Evolutionary conservation across 2,329 filamentous ascomycete genomes (phyloP).

Genomic region (Arthroderma sp.): DNA sequence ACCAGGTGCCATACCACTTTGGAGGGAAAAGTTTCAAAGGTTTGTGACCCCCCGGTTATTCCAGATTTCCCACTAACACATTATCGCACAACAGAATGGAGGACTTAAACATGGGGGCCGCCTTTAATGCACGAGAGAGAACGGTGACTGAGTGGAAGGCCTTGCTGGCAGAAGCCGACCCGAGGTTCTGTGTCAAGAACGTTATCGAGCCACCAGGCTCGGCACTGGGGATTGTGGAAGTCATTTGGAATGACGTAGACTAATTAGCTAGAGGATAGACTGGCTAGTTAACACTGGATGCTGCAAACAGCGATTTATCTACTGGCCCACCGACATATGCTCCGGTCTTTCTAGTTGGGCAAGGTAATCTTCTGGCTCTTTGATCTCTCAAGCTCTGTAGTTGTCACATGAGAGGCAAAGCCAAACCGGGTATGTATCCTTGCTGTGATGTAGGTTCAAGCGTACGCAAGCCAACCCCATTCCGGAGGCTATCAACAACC

Average conservation of each 20-base stretch:
- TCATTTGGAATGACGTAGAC: background rate
- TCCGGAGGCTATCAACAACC: too few species aligned
- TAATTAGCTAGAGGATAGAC: too few species aligned
- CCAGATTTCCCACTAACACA: conserved; percentile 9
- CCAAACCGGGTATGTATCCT: too few species aligned
- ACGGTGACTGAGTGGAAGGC: conserved; percentile 34
- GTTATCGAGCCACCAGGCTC: background rate
- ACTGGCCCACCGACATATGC: too few species aligned
- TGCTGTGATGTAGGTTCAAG: too few species aligned
- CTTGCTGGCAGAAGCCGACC: conserved; percentile 35
- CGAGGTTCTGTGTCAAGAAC: conserved; percentile 22
- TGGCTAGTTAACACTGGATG: too few species aligned
- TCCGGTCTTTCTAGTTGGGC: too few species aligned
- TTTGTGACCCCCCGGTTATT: conserved; percentile 1
- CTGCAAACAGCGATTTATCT: too few species aligned
- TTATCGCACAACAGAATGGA: conserved; percentile 24
- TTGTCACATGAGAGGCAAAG: too few species aligned
- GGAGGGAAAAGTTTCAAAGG: background rate
- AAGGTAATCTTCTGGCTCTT: too few species aligned
- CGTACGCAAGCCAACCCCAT: too few species aligned
- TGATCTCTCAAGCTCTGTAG: too few species aligned
- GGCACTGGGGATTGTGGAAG: background rate
- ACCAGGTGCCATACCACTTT: background rate
- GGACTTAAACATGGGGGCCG: conserved; percentile 39
- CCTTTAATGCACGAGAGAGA: conserved; percentile 39